phyloP scores from a whole-genome alignment of 805 yeast genomes.

The Metschnikowia lunata region DNA sequence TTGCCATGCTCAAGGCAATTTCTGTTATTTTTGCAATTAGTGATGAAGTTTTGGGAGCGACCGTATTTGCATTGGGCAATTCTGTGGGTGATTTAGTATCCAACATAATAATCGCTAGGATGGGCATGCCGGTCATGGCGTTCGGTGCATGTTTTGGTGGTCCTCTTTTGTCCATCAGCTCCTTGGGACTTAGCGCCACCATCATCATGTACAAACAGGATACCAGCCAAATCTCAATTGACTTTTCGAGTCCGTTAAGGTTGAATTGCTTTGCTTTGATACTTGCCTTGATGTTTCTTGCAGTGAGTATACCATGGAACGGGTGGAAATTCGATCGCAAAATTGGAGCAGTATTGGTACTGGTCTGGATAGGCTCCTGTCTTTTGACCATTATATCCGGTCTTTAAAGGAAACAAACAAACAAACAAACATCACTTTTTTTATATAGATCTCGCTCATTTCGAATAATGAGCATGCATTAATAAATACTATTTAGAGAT shows the following conservation, averaged over 20 bases:
- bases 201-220: slow-evolving; percentile 11
- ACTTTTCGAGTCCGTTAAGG: slow-evolving; percentile 13
- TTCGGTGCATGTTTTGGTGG: slow-evolving; percentile 96
- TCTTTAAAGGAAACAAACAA: background rate
- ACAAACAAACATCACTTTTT: too few species aligned
- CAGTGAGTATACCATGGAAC: slow-evolving; percentile 11
- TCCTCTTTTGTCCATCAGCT: slow-evolving; percentile 76
- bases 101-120: slow-evolving; percentile 69
- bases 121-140: slow-evolving; percentile 87
- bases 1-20: slow-evolving; percentile 56
- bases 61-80: slow-evolving; percentile 88
- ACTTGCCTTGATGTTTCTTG: slow-evolving; percentile 10
- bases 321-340: slow-evolving; percentile 32
- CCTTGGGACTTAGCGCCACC: slow-evolving; percentile 61
- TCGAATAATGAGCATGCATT: too few species aligned
- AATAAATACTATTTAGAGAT: too few species aligned
- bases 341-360: slow-evolving; percentile 29
- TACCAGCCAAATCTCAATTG: slow-evolving; percentile 5
- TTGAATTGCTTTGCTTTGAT: slow-evolving; percentile 13
- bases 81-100: slow-evolving; percentile 88
- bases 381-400: slow-evolving; percentile 14
- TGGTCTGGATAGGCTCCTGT: slow-evolving; percentile 31
- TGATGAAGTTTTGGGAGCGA: slow-evolving; percentile 79
- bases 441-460: too few species aligned
- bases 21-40: slow-evolving; percentile 58